Percentiles rank a stretch among this genome's conserved stretches.
Evolutionary conservation across 108 stramenopile species (phyloP).

Genomic region (Nitzschia inconspicua): DNA sequence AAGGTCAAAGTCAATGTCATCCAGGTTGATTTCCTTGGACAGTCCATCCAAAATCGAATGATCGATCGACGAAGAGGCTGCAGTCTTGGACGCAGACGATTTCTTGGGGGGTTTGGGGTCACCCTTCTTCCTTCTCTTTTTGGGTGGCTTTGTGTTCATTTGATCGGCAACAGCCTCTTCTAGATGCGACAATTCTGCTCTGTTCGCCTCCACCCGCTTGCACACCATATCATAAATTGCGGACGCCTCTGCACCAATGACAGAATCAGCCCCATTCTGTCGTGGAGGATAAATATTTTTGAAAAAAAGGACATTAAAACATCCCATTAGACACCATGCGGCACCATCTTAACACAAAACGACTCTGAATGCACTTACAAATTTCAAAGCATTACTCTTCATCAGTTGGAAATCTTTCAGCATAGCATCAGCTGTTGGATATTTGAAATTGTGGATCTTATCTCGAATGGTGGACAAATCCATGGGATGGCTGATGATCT

Average conservation of each 20-base stretch:
- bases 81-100: background rate
- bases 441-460: slow-evolving; percentile 81
- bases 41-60: background rate
- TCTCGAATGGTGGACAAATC: slow-evolving; percentile 74
- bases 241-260: slow-evolving; percentile 62
- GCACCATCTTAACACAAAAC: too few species aligned
- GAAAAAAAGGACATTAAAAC: too few species aligned
- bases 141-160: slow-evolving; percentile 45
- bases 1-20: slow-evolving; percentile 9
- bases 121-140: slow-evolving; percentile 29
- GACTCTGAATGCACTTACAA: too few species aligned
- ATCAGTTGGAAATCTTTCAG: slow-evolving; percentile 78
- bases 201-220: slow-evolving; percentile 48
- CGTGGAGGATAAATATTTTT: too few species aligned
- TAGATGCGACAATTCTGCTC: slow-evolving; percentile 62
- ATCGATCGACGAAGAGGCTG: background rate
- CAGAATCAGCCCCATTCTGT: slow-evolving; percentile 53
- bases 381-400: slow-evolving; percentile 82
- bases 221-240: slow-evolving; percentile 73
- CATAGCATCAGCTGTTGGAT: slow-evolving; percentile 66
- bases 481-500: slow-evolving; percentile 79
- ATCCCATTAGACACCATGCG: too few species aligned
- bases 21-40: background rate
- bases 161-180: slow-evolving; percentile 78
- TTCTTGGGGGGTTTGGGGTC: slow-evolving; percentile 4